Percentiles rank a stretch among this genome's conserved stretches.
Evolutionary conservation across 768 basidiomycete genomes (phyloP).

Genomic region (Agaricus subrufescens): DNA sequence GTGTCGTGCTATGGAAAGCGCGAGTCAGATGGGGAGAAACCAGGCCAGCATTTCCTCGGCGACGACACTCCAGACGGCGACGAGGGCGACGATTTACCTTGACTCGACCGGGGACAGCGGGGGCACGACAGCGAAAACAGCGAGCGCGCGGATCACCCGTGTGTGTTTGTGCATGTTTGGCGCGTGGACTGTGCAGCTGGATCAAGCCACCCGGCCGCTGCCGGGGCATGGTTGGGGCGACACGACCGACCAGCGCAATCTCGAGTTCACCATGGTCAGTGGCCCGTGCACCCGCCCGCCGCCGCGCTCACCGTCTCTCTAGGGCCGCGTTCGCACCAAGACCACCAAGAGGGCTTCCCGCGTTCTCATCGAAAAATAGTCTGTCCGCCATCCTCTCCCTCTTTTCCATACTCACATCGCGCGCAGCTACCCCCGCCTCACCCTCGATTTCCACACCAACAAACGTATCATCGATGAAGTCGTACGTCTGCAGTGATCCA

Average conservation of each 20-base stretch:
- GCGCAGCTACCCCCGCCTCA: conserved; percentile 92
- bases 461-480: conserved; percentile 99
- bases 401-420: neutral
- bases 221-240: conserved; percentile 27
- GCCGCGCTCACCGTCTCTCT: conserved; percentile 16
- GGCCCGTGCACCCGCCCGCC: neutral
- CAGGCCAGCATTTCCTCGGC: conserved; percentile 1
- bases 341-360: conserved; percentile 99
- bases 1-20: conserved; percentile 79
- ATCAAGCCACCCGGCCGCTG: conserved; percentile 28
- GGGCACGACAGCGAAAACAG: neutral
- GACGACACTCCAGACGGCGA: conserved; percentile 23
- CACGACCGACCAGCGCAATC: neutral
- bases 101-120: neutral
- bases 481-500: conserved; percentile 33
- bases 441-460: conserved; percentile 99
- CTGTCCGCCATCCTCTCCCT: neutral
- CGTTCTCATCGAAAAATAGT: conserved; percentile 99
- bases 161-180: conserved; percentile 11
- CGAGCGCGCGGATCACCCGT: neutral
- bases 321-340: conserved; percentile 99
- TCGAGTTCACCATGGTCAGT: conserved; percentile 45
- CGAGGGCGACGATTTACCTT: conserved; percentile 12
- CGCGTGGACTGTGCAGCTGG: conserved; percentile 34
- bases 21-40: conserved; percentile 64